Conservation (phyloP, 176 grass and related monocot species). For the Ensete ventricosum region DNA sequence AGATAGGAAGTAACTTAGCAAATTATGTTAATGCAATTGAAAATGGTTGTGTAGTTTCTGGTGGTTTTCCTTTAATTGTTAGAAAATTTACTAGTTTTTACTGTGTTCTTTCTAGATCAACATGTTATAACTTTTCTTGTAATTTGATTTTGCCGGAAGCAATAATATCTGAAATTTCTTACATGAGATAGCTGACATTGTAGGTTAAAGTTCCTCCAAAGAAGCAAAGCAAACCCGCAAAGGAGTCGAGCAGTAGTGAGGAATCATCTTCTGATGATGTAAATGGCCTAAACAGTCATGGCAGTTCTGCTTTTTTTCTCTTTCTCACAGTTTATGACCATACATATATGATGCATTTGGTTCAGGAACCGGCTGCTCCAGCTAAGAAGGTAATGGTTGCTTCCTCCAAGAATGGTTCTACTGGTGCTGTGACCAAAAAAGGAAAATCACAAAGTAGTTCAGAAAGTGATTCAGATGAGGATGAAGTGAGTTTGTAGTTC, state of each 20-base stretch:
- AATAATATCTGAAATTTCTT: background rate
- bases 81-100: too few species aligned
- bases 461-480: conserved; percentile 29
- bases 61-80: too few species aligned
- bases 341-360: background rate
- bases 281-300: background rate
- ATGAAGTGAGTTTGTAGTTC: conserved; percentile 15
- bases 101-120: too few species aligned
- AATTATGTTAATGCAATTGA: too few species aligned
- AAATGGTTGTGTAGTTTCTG: too few species aligned
- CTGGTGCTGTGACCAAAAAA: conserved; percentile 26
- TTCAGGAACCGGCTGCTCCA: conserved; percentile 41
- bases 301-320: background rate
- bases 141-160: too few species aligned
- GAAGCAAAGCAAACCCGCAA: conserved; percentile 35
- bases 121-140: too few species aligned
- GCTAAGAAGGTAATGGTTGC: conserved; percentile 7
- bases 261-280: conserved; percentile 73
- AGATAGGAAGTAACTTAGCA: too few species aligned
- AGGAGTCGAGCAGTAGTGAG: conserved; percentile 52
- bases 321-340: background rate
- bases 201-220: conserved; percentile 47
- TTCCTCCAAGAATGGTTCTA: conserved; percentile 16
- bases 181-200: background rate
- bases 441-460: conserved; percentile 37